A percentile compares a stretch with the other conserved stretches of the same genome.
These are phyloP conservation scores for Laetiporus sulphureus DNA, from an alignment of 1,284 basidiomycete genomes.

Conservation along the genomic window DNA sequence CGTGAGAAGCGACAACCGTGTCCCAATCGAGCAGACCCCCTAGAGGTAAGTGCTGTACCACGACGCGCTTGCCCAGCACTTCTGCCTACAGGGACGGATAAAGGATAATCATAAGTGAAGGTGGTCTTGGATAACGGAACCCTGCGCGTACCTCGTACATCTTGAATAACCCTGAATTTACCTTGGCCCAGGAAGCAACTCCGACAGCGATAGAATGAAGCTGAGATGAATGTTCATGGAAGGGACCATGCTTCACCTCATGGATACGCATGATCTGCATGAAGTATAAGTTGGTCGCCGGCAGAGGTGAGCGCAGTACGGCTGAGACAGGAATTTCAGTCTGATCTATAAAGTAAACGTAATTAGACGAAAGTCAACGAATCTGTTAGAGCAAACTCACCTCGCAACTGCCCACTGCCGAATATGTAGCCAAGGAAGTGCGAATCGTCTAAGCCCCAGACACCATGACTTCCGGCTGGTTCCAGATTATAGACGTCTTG, in stretches of 20 bases:
- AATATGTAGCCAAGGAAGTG: constrained; percentile 89
- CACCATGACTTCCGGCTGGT: constrained; percentile 95
- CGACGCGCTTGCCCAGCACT: constrained; percentile 92
- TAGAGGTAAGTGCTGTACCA: constrained; percentile 91
- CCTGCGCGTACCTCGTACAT: constrained; percentile 92
- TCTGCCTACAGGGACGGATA: constrained; percentile 54
- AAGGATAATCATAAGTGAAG: not conserved
- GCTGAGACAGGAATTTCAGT: constrained; percentile 50
- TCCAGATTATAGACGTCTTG: constrained; percentile 91
- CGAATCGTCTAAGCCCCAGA: constrained; percentile 97
- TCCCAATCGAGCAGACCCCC: constrained; percentile 73
- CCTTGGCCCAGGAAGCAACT: constrained; percentile 86
- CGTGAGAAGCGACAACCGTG: constrained; percentile 3
- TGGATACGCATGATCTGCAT: constrained; percentile 76
- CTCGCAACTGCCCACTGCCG: constrained; percentile 86
- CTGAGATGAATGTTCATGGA: constrained; percentile 91
- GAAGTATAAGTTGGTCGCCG: constrained; percentile 71
- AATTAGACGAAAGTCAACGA: constrained; percentile 2
- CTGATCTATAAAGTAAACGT: constrained; percentile 39
- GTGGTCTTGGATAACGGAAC: not conserved
- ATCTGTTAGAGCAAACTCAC: constrained; percentile 26
- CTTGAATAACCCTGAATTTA: constrained; percentile 86
- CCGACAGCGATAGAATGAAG: constrained; percentile 81
- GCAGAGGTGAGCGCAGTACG: constrained; percentile 45
- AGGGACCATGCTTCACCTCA: constrained; percentile 80